A percentile compares a stretch with the other conserved stretches of the same genome.
Conservation (phyloP, 108 stramenopile genomes). For the Schizochytrium sp. region DNA sequence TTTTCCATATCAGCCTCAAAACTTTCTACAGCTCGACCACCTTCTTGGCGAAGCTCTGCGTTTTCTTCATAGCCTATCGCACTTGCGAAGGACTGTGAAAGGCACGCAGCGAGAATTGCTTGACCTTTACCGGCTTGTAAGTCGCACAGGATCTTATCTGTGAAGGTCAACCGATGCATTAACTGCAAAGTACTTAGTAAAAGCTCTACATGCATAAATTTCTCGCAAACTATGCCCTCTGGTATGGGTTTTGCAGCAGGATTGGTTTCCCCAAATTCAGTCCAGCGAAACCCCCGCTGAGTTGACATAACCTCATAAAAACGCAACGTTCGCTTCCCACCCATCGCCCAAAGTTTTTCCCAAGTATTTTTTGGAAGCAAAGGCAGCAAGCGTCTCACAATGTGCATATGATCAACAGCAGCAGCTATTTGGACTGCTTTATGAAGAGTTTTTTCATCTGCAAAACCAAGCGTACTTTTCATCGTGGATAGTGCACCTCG, state of each 20-base stretch:
- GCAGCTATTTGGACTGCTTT: not conserved
- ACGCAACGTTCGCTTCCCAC: not conserved
- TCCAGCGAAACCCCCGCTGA: not conserved
- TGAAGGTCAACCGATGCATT: not conserved
- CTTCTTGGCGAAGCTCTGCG: not conserved
- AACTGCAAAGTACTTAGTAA: not conserved
- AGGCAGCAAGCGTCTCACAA: conserved; percentile 7
- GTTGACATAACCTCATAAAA: not conserved
- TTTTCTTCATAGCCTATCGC: conserved; percentile 18
- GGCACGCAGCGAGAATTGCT: not conserved
- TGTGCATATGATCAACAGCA: not conserved
- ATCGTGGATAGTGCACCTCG: not conserved
- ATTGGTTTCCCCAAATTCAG: not conserved
- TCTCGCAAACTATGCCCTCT: not conserved
- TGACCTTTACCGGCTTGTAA: not conserved
- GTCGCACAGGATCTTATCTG: not conserved
- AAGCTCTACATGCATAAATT: conserved; percentile 28
- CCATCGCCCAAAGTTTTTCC: not conserved
- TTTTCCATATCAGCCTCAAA: conserved; percentile 38
- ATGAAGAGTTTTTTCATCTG: not conserved
- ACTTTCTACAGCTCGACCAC: not conserved
- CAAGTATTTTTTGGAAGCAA: not conserved
- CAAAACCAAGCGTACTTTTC: not conserved
- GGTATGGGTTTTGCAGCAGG: not conserved
- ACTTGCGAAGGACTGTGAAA: not conserved